Percentiles rank a stretch among this genome's conserved stretches.
phyloP scores from a whole-genome alignment of 768 basidiomycete species.

The Suillus decipiens region DNA sequence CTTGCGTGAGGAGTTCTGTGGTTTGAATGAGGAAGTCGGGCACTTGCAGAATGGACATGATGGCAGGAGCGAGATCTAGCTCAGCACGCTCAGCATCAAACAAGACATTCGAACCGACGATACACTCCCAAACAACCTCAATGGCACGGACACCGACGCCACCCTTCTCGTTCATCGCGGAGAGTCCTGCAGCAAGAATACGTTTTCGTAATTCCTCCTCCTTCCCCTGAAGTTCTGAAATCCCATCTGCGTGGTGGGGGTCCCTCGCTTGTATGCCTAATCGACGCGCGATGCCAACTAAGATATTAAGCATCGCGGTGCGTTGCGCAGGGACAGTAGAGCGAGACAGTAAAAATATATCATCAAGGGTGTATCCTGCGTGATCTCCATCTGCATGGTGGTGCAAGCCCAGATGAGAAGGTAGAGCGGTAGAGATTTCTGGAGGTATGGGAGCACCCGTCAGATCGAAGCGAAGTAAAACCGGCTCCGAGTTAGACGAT shows the following conservation, averaged over 20 bases:
- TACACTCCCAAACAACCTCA: conserved; percentile 67
- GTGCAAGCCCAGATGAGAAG: conserved; percentile 86
- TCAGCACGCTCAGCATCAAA: conserved; percentile 47
- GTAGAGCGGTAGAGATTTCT: conserved; percentile 55
- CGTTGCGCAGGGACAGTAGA: conserved; percentile 86
- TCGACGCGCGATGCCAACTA: conserved; percentile 56
- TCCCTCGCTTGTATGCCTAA: conserved; percentile 23
- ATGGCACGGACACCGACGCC: conserved; percentile 67
- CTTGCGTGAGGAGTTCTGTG: conserved; percentile 38
- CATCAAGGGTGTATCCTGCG: conserved; percentile 89
- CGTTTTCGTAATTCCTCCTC: conserved; percentile 41
- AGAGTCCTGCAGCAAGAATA: conserved; percentile 65
- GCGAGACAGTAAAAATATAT: conserved; percentile 75
- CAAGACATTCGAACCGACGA: conserved; percentile 39
- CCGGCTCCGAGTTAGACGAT: conserved; percentile 18
- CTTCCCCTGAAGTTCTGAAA: conserved; percentile 28
- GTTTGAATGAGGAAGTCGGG: conserved; percentile 55
- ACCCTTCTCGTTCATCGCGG: conserved; percentile 65
- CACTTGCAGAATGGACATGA: conserved; percentile 29
- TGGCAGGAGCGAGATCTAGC: conserved; percentile 21
- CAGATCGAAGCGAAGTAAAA: conserved; percentile 70
- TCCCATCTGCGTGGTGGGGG: background rate
- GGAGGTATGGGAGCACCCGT: conserved; percentile 67
- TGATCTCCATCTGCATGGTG: conserved; percentile 78
- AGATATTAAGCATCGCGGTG: conserved; percentile 74